Percentiles rank a stretch among this genome's conserved stretches.
Evolutionary conservation across 768 basidiomycete species (phyloP).

Genomic region (Termitomyces sp.): DNA sequence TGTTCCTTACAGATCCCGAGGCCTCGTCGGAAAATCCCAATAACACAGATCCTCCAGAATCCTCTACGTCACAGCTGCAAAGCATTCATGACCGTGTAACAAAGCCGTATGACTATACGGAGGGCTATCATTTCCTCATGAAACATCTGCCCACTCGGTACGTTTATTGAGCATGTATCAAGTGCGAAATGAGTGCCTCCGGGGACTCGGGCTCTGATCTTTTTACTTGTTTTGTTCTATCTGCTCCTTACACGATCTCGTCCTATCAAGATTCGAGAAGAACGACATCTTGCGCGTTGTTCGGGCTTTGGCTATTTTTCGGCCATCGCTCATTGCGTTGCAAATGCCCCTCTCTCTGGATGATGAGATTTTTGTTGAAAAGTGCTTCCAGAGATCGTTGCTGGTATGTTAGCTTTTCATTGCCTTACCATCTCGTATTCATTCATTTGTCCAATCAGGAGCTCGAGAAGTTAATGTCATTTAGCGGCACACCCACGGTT

Average conservation of each 20-base stretch:
- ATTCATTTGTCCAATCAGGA: constrained; percentile 47
- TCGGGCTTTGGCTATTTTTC: constrained; percentile 88
- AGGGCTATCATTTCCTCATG: constrained; percentile 97
- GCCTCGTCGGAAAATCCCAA: constrained; percentile 19
- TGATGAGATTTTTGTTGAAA: constrained; percentile 95
- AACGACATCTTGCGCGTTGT: constrained; percentile 93
- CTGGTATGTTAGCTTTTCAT: constrained; percentile 46
- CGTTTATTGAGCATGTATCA: constrained; percentile 36
- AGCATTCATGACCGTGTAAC: constrained; percentile 63
- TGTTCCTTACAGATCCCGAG: constrained; percentile 24
- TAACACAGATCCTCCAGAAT: constrained; percentile 20
- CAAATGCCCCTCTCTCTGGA: constrained; percentile 97
- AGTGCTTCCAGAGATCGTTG: constrained; percentile 90
- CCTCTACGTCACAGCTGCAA: constrained; percentile 39
- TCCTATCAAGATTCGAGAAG: constrained; percentile 78
- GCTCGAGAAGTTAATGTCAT: constrained; percentile 94
- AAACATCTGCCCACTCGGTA: constrained; percentile 83
- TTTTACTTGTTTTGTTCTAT: constrained; percentile 19
- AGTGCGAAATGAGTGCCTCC: constrained; percentile 35
- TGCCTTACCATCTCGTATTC: constrained; percentile 9
- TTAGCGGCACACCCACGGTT: constrained; percentile 94
- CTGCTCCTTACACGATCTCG: constrained; percentile 8
- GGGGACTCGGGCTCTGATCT: constrained; percentile 37
- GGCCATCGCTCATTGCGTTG: constrained; percentile 94
- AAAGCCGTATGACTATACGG: constrained; percentile 88